These are phyloP conservation scores for Globisporangium yorkense DNA, from an alignment of 352 stramenopile genomes.

Conservation along the genomic window DNA sequence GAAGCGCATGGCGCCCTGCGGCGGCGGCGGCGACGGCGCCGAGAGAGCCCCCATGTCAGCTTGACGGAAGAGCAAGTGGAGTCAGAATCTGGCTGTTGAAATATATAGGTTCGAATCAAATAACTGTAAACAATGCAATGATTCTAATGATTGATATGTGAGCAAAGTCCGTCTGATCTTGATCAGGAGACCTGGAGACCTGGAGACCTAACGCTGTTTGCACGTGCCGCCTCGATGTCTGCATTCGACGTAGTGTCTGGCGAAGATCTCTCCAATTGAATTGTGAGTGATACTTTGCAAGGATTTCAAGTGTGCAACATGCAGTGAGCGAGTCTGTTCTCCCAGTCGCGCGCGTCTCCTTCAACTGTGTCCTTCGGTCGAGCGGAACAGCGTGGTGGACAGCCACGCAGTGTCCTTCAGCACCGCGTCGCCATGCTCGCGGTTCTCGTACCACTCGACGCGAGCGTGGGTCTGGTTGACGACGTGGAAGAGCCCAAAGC, in stretches of 20 bases:
- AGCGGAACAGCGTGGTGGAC: slow-evolving; percentile 24
- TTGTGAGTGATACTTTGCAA: no score
- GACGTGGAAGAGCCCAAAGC: slow-evolving; percentile 40
- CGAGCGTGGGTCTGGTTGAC: slow-evolving; percentile 36
- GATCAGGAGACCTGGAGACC: no score
- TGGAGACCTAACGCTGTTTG: no score
- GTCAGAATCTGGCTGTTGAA: not conserved
- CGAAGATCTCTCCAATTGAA: no score
- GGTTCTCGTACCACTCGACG: slow-evolving; percentile 49
- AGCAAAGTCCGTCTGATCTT: no score
- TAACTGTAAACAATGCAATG: no score
- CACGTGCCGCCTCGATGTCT: no score
- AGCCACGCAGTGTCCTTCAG: slow-evolving; percentile 28
- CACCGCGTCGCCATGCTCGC: slow-evolving; percentile 16
- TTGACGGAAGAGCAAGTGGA: not conserved
- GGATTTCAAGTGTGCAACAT: no score
- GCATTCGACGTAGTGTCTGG: no score
- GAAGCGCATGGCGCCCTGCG: slow-evolving; percentile 17
- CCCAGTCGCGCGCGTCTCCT: no score
- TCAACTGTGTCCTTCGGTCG: slow-evolving; percentile 2
- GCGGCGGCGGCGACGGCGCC: not conserved
- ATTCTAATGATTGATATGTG: no score
- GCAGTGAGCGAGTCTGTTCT: no score
- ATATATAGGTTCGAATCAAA: not conserved
- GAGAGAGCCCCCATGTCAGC: not conserved